Evolutionary conservation across 768 basidiomycete genomes (phyloP).

Genomic region (Serendipita indica): DNA sequence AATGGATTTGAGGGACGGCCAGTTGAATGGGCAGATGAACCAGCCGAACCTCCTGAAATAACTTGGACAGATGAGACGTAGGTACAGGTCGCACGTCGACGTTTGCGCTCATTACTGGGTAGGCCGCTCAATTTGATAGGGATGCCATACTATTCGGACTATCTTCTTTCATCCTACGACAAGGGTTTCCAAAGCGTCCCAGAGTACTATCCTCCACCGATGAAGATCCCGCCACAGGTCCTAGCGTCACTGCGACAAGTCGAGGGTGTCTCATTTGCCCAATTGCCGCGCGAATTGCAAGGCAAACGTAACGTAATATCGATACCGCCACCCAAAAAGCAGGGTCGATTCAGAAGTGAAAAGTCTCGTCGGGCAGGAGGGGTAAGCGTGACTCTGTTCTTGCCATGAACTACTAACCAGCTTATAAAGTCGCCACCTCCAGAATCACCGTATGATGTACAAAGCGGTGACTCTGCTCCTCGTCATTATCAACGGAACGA

Average conservation of each 20-base stretch:
- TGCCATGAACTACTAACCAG: not conserved
- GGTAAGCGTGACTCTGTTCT: slow-evolving; percentile 22
- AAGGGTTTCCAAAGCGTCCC: slow-evolving; percentile 22
- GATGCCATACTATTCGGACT: slow-evolving; percentile 63
- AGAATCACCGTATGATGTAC: slow-evolving; percentile 38
- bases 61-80: slow-evolving; percentile 77
- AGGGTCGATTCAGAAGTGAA: slow-evolving; percentile 77
- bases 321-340: slow-evolving; percentile 33
- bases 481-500: slow-evolving; percentile 81
- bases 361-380: slow-evolving; percentile 35
- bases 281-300: slow-evolving; percentile 70
- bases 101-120: not conserved
- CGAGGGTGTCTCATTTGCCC: slow-evolving; percentile 81
- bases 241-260: slow-evolving; percentile 67
- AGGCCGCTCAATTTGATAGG: slow-evolving; percentile 85
- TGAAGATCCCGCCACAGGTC: slow-evolving; percentile 67
- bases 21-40: slow-evolving; percentile 68
- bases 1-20: slow-evolving; percentile 84
- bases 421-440: slow-evolving; percentile 14
- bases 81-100: slow-evolving; percentile 18
- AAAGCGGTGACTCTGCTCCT: slow-evolving; percentile 48
- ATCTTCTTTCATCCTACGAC: slow-evolving; percentile 54
- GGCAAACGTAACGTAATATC: slow-evolving; percentile 68
- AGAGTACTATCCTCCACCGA: slow-evolving; percentile 47
- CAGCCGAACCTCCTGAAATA: slow-evolving; percentile 52